Base-by-base conservation (phyloP, 148 eudicot genomes). In the Amaranthus palmeri region DNA sequence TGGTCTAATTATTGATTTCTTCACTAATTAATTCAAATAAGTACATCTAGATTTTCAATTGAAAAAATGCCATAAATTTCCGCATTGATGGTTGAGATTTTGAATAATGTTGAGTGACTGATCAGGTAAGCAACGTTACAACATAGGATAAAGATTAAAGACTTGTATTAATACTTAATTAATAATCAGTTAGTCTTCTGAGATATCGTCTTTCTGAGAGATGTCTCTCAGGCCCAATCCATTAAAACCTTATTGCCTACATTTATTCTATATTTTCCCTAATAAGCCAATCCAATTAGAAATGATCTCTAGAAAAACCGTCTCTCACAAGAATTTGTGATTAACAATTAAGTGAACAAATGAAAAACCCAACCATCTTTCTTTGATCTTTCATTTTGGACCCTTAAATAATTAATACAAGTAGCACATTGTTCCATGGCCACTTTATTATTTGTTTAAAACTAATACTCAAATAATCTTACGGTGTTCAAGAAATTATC, bases 91-190 rank as follows among this genome's bases (percentile, higher is more conserved):
- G 49, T 41, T 51, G 75, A 51, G 74, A n/a, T 4, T 60, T 59
- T 50, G 6, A 62, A 42, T 65, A 18, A 14, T 65, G 65, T 42
- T 56, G 47, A 50, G 75, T 52, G 68, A 67, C 75, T 72, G 68
- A 72, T 72, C 75, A 42, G 36, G 68, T 60, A 72, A 62, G 68
- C 50, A 61, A 72, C 68, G 43, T 10, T 42, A 17, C 8, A 17
- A 5, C 36, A 25, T 25, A 25, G 36, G 64, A 47, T 48, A 58
- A 49, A 41, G 25, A 59, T 54, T 48, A 58, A 49, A 41, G 25
- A 59, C 64, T 57, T 43, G 36, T 25, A 25, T 25, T 25, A 25
- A 25, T 25, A 25, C 36, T 25, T 25, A 25, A 25, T 25, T 25
- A 25, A n/a, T n/a, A n/a, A n/a, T n/a, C n/a, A n/a, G n/a, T n/a